Evolutionary conservation across 768 basidiomycete species (phyloP).

Genomic region (Lyophyllum decastes): DNA sequence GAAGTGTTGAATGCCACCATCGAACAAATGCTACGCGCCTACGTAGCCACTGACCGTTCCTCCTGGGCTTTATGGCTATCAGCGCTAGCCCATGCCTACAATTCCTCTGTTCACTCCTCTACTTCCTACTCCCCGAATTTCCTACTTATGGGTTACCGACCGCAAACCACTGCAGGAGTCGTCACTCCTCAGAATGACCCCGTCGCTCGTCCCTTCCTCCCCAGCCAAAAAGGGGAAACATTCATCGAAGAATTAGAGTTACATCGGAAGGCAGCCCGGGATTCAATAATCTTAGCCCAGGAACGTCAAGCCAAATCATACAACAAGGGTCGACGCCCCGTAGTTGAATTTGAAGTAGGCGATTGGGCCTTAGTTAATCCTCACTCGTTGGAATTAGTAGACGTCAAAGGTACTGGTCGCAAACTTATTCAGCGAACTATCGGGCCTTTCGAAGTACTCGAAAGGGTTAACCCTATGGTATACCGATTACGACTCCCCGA

Average conservation of each 20-base stretch:
- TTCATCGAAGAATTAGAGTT: background rate
- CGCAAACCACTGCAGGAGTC: slow-evolving; percentile 5
- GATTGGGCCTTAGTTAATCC: slow-evolving; percentile 20
- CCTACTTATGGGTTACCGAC: slow-evolving; percentile 29
- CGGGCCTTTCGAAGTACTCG: too few relatives aligned
- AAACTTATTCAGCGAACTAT: too few relatives aligned
- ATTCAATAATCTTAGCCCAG: background rate
- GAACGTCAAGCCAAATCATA: background rate
- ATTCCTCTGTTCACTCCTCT: slow-evolving; percentile 24
- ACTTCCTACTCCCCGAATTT: slow-evolving; percentile 27
- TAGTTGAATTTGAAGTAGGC: background rate
- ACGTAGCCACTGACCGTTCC: slow-evolving; percentile 21
- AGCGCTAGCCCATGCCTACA: slow-evolving; percentile 30
- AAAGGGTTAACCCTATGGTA: too few relatives aligned
- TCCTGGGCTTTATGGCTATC: slow-evolving; percentile 29
- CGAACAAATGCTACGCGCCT: slow-evolving; percentile 25
- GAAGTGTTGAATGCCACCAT: slow-evolving; percentile 4
- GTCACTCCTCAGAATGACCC: background rate
- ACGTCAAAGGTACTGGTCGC: too few relatives aligned
- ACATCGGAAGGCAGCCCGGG: background rate
- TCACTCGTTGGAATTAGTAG: too few relatives aligned
- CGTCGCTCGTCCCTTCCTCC: background rate
- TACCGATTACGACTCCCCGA: too few relatives aligned
- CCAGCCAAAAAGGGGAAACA: background rate
- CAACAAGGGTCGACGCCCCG: slow-evolving; percentile 5